These are phyloP conservation scores for Nematodospora anomalae DNA, from an alignment of 1,139 yeast species.

Conservation along the genomic window DNA sequence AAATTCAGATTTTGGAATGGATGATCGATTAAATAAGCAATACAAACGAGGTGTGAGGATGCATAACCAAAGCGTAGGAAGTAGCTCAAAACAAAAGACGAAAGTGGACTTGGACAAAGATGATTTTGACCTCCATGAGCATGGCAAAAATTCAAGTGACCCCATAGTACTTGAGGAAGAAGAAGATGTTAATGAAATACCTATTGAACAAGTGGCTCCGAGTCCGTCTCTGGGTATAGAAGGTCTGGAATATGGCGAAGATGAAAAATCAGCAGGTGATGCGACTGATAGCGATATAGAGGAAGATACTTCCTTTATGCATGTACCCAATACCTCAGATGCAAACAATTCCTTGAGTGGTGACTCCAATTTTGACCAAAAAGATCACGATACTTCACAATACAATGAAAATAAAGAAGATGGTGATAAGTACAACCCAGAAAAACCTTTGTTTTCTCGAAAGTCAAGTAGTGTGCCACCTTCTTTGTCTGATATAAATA, in stretches of 20 bases:
- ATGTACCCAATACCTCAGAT: conserved; percentile 1
- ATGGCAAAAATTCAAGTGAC: conserved; percentile 21
- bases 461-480: background rate
- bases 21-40: conserved; percentile 1
- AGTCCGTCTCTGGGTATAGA: background rate
- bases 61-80: too few species aligned
- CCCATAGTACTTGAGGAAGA: conserved; percentile 30
- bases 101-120: background rate
- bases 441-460: background rate
- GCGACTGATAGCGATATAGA: conserved; percentile 7
- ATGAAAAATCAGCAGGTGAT: conserved; percentile 5
- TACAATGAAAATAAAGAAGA: too few species aligned
- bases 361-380: background rate
- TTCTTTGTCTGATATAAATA: background rate
- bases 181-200: conserved; percentile 8
- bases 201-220: conserved; percentile 6
- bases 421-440: background rate
- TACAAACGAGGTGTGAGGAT: too few species aligned
- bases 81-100: background rate
- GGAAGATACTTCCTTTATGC: conserved; percentile 4
- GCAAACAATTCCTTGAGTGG: conserved; percentile 1
- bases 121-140: conserved; percentile 1
- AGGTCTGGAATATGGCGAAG: background rate
- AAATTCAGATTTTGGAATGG: background rate
- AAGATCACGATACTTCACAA: background rate